Evolutionary conservation across 1,284 basidiomycete genomes (phyloP), one percentile per base, ranked within the genome.

Genomic region (Pseudozyma hubeiensis): DNA sequence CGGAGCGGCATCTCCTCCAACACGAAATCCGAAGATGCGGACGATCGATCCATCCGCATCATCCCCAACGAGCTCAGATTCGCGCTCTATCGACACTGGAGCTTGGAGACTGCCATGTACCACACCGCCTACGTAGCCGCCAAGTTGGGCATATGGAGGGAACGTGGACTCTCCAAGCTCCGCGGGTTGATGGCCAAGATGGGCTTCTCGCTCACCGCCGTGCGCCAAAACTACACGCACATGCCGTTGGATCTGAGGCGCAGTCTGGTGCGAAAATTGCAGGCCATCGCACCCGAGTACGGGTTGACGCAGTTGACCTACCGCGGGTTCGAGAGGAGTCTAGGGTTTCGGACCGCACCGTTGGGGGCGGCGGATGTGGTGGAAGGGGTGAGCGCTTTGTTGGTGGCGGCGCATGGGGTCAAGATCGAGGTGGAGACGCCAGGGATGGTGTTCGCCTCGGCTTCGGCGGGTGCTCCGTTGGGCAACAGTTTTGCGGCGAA

Each of bases 71-170:
- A 84, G 52, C 68, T 84, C 2, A 70, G 97, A 11, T 99, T 99
- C 84, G 94, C 91, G 85, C 88, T 99, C 50, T 96, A 97, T 84
- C 89, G 96, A 54, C 97, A 99, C 86, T 99, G 97, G 97, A 97
- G 91, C 50, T 85, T 99, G 43, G 98, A 98, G 83, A 94, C 97
- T 81, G 90, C 94, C 11, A 99, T 99, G 96, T 91, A 92, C 81
- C 96, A 99, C 84, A 97, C 94, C 1, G 91, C 92, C 70, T 99
- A 99, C 81, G 91, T 99, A 14, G 96, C 95, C 1, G 91, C 92
- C 44, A 94, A 95, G 84, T 88, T 99, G 72, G 94, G 94, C 2
- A 92, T 97, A 53, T 99, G 97, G 97, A 92, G 92, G 80, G 96
- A 99, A 83, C 89, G 90, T 55, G 97, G 97, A 4, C 88, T 92